Evolutionary conservation across 768 basidiomycete species (phyloP).

Genomic region (Lentinula detonsa): DNA sequence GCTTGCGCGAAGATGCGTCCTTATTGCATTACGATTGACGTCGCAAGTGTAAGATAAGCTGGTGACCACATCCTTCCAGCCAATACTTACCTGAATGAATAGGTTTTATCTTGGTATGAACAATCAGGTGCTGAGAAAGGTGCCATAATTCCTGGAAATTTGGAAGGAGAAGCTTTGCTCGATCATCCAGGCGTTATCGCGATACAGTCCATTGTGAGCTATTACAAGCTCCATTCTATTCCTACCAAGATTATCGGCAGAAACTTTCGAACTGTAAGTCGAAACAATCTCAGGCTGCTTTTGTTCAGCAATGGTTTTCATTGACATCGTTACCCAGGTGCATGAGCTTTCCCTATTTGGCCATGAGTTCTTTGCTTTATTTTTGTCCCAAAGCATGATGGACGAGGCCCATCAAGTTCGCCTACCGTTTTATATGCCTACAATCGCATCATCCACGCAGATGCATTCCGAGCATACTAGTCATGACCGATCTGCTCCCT

Average conservation of each 20-base stretch:
- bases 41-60: not conserved
- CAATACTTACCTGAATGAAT: not conserved
- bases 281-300: not conserved
- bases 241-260: not conserved
- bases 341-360: not conserved
- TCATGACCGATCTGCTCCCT: not conserved
- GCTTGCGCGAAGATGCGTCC: not conserved
- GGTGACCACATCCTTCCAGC: not conserved
- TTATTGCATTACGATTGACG: not conserved
- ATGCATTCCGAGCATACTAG: not conserved
- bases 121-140: not conserved
- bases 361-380: not conserved
- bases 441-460: not conserved
- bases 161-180: not conserved
- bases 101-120: constrained; percentile 6
- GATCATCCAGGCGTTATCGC: not conserved
- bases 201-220: not conserved
- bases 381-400: not conserved
- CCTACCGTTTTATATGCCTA: not conserved
- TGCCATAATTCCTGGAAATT: not conserved
- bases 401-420: no score
- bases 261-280: constrained; percentile 2
- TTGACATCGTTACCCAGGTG: not conserved
- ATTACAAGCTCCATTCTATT: not conserved
- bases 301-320: not conserved